Evolutionary conservation across 768 basidiomycete genomes (phyloP), one percentile per base, ranked within the genome.

Genomic region (Lentinus tigrinus): DNA sequence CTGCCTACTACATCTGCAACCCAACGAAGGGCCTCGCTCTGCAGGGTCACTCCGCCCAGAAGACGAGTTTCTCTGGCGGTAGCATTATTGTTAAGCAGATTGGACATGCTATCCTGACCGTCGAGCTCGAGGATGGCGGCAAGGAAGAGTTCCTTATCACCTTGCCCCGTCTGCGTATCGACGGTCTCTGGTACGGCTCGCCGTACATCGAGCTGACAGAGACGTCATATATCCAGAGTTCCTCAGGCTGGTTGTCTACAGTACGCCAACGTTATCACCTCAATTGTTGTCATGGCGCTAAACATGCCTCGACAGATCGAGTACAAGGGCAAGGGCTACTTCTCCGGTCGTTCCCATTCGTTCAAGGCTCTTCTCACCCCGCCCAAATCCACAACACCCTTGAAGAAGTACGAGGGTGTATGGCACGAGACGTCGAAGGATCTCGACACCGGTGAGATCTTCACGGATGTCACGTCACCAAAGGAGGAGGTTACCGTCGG

Each of bases 301-400:
- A 46, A 23, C 21, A n/a, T 23, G 24, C 37, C 26, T 2, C 19
- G 2, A 8, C 14, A 70, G 70, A 87, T 98, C 71, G 93, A 96
- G 63, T 98, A 96, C 81, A 93, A 94, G 70, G 96, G 95, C 72
- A 93, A 93, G 69, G 96, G 95, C 26, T 98, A 95, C 76, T 93
- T 98, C 47, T 84, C 85, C 36, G 95, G 96, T 54, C 52, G 60
- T 24, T 85, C 92, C 3, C 96, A 99, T 75, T 78, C 86, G 3
- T 97, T 95, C 84, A 95, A 94, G 72, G 93, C 96, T 10, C 79
- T 79, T 1, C 71, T 93, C n/a, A 70, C 80, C 0, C 83, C 82
- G 11, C 78, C 82, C 40, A 76, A 67, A 50, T 68, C 63, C n/a
- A 72, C 61, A 52, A 70, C 38, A 57, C 54, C 56, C 68, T 71